Evolutionary conservation across 2,329 filamentous ascomycete genomes (phyloP), one percentile per base, ranked within the genome.

Genomic region (Tolypocladium inflatum): DNA sequence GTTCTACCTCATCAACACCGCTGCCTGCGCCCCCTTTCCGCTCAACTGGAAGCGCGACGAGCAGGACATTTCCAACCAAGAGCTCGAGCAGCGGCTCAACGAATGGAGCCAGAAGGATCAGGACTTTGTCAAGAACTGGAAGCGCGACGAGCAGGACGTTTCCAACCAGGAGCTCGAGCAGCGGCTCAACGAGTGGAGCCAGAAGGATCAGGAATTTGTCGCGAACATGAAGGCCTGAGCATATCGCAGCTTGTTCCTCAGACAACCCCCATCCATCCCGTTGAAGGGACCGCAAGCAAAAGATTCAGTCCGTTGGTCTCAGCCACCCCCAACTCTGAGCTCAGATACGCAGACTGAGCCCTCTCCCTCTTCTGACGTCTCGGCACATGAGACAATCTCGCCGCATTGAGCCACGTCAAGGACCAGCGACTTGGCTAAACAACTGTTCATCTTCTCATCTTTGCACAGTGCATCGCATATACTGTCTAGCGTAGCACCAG

Each of bases 1-100:
- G 21, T 69, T 73, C 64, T 85, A 85, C 70, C 74, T 85, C 60
- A 69, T 70, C 58, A 57, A 66, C 23, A 76, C 80, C 13, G 61
- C 70, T 15, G 73, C 65, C 42, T 83, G 80, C 67, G 64, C 60
- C 23, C 61, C 66, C 35, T 58, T 63, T 52, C 58, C 64, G 7
- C 42, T 63, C 13, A 50, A 56, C 39, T 69, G 66, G 65, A 71
- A 65, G 63, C 63, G 68, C 26, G 63, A 56, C 11, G 60, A 58
- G 5, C 61, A 61, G n/a, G 59, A 59, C 2, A 55, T 65, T 11
- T 68, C 63, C 4, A 68, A 78, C 15, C 70, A 65, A 23, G 74
- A 77, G 60, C 66, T 79, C 52, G 71, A 71, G 64, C 62, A 66
- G 56, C 70, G 69, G 59, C 63, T 77, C n/a, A 73, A 67, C 58